Conservation (phyloP, 2,329 filamentous ascomycete genomes). For the Colletotrichum incanum region DNA sequence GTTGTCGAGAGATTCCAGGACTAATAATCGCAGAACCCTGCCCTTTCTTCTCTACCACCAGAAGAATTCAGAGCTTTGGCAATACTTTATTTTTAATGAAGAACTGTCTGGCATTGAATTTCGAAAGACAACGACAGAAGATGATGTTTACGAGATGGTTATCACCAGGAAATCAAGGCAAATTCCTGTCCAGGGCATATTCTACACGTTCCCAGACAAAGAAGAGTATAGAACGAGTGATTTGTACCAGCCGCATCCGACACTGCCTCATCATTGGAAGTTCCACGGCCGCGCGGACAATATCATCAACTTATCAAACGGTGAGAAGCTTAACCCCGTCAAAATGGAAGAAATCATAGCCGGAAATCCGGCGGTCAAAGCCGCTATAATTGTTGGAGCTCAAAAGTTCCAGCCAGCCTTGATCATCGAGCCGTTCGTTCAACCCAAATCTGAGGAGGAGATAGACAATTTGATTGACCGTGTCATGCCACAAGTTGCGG, state of each 20-base stretch:
- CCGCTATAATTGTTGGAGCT: constrained; percentile 62
- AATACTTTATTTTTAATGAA: constrained; percentile 50
- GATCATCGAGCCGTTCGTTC: constrained; percentile 60
- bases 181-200: constrained; percentile 56
- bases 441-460: constrained; percentile 48
- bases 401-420: constrained; percentile 63
- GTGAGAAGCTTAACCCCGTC: constrained; percentile 65
- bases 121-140: constrained; percentile 49
- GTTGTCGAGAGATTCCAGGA: too few relatives aligned
- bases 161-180: constrained; percentile 55
- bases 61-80: constrained; percentile 36
- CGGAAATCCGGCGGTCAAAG: constrained; percentile 57
- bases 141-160: constrained; percentile 55
- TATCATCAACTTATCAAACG: constrained; percentile 64
- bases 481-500: constrained; percentile 61
- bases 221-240: constrained; percentile 60
- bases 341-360: constrained; percentile 59
- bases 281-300: constrained; percentile 57
- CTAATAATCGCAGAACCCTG: not conserved
- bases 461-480: constrained; percentile 55
- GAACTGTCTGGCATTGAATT: constrained; percentile 60
- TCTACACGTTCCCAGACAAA: constrained; percentile 57
- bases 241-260: constrained; percentile 57
- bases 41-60: constrained; percentile 56
- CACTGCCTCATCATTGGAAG: constrained; percentile 54